A percentile compares a stretch with the other conserved stretches of the same genome.
These are phyloP conservation scores for Pleurotus sapidus DNA, from an alignment of 768 basidiomycete species.

Conservation along the genomic window DNA sequence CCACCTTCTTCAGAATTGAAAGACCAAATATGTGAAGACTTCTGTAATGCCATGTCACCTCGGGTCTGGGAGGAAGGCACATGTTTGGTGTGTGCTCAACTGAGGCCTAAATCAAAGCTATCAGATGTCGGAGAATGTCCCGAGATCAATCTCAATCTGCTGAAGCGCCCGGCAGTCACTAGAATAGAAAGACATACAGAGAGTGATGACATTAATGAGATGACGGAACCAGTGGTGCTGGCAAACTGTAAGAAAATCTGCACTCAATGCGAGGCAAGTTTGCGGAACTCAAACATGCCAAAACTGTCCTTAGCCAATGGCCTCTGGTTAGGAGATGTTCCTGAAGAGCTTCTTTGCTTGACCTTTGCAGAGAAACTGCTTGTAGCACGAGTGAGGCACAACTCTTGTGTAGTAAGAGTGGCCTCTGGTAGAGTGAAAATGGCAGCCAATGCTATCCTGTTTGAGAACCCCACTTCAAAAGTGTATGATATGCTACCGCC, in stretches of 20 bases:
- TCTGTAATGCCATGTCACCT: neutral
- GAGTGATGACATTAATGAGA: neutral
- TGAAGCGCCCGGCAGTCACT: neutral
- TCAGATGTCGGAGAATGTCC: neutral
- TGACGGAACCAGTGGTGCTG: neutral
- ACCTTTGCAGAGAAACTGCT: conserved; percentile 22
- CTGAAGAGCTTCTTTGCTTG: conserved; percentile 15
- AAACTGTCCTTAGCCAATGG: conserved; percentile 25
- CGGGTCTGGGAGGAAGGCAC: neutral
- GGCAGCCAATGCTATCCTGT: conserved; percentile 22
- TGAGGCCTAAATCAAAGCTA: neutral
- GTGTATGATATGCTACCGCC: conserved; percentile 20
- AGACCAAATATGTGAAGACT: neutral
- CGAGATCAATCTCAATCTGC: neutral
- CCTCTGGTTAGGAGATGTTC: conserved; percentile 28
- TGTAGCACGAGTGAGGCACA: conserved; percentile 18
- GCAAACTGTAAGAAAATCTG: neutral
- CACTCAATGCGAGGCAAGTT: neutral
- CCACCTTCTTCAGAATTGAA: neutral
- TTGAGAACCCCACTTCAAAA: conserved; percentile 19
- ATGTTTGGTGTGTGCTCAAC: conserved; percentile 4
- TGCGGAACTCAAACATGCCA: conserved; percentile 10
- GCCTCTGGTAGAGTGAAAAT: conserved; percentile 12
- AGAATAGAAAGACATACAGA: neutral
- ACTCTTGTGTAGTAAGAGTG: conserved; percentile 18